A percentile compares a stretch with the other conserved stretches of the same genome.
Conservation (phyloP, 805 yeast genomes). For the Clavispora asparagi region DNA sequence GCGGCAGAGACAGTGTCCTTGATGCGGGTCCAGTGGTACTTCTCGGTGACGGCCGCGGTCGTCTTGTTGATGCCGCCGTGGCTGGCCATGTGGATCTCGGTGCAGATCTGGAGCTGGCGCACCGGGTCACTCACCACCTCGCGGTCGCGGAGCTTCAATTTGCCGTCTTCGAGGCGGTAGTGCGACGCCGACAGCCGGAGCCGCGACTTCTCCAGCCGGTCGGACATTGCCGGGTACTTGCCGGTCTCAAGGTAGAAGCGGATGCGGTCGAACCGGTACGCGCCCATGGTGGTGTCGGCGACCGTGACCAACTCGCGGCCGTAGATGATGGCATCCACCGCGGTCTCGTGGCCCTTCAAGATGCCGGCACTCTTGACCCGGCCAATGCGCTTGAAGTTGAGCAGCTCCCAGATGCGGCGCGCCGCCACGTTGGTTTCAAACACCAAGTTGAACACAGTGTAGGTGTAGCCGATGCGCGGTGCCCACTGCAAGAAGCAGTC, state of each 20-base stretch:
- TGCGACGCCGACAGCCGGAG: constrained; percentile 75
- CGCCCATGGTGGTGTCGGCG: constrained; percentile 45
- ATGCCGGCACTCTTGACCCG: constrained; percentile 84
- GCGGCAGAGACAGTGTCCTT: constrained; percentile 82
- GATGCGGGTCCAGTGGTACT: constrained; percentile 87
- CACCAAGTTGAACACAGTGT: constrained; percentile 76
- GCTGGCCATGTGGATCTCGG: constrained; percentile 57
- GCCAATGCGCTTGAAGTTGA: constrained; percentile 75
- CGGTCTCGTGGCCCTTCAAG: constrained; percentile 73
- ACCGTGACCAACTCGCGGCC: constrained; percentile 70
- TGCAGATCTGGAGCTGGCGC: constrained; percentile 69
- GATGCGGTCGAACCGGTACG: constrained; percentile 70
- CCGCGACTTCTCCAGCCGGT: constrained; percentile 83
- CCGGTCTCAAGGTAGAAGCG: constrained; percentile 77
- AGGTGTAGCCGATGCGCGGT: constrained; percentile 79
- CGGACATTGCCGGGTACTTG: constrained; percentile 76
- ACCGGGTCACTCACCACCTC: constrained; percentile 79
- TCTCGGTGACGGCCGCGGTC: constrained; percentile 69
- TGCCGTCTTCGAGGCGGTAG: constrained; percentile 67
- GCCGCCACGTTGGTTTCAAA: constrained; percentile 87
- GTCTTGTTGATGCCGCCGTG: constrained; percentile 91
- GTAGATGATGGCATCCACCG: constrained; percentile 83
- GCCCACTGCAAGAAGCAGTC: constrained; percentile 91
- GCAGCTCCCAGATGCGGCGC: constrained; percentile 67
- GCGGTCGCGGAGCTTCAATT: constrained; percentile 66